Base-by-base conservation (phyloP, 225 moss, liverwort and hornwort genomes). In the Physcomitrium patens region DNA sequence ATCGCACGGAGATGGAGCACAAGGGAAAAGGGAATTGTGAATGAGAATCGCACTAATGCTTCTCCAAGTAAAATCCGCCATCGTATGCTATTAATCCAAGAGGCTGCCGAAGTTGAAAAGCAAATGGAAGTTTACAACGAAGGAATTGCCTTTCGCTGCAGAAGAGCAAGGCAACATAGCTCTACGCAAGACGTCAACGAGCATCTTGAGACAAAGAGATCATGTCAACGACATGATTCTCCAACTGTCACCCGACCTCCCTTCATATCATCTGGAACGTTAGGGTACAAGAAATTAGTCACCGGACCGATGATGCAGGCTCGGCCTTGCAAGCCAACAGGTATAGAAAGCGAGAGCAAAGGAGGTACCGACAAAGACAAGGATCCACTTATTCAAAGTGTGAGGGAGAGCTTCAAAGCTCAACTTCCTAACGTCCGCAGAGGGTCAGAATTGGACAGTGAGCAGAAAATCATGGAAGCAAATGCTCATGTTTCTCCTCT, bases 211-310 rank as follows among this genome's bases (percentile, higher is more conserved):
- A 54, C 60, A 31, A 74, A 74, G 52, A 84, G 59, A 77, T 60
- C 58, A 58, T 37, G 2, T 37, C 5, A 37, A 37, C 87, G 81
- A 57, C 78, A 57, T 46, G 84, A 84, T 54, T 47, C 16, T 58
- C 67, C 73, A 22, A 83, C 71, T 42, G 70, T 58, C 55, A 68
- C 49, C 18, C 81, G 84, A 60, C 85, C 88, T 63, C 88, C 88
- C 22, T 88, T 88, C 67, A 80, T 88, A 77, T 69, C 85, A 14
- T 88, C 88, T 63, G 88, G 88, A 62, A 68, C 77, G 18, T 24
- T 75, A 77, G 85, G 87, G 59, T 84, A 85, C 77, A 85, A 75
- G 77, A 85, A 84, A 60, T 53, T 76, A 19, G 60, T 74, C 51
- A 55, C 82, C 20, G 75, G 58, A 50, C 71, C 79, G 26, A 68